Conservation (phyloP, 306 rosid genomes). For the Trifolium subterraneum region DNA sequence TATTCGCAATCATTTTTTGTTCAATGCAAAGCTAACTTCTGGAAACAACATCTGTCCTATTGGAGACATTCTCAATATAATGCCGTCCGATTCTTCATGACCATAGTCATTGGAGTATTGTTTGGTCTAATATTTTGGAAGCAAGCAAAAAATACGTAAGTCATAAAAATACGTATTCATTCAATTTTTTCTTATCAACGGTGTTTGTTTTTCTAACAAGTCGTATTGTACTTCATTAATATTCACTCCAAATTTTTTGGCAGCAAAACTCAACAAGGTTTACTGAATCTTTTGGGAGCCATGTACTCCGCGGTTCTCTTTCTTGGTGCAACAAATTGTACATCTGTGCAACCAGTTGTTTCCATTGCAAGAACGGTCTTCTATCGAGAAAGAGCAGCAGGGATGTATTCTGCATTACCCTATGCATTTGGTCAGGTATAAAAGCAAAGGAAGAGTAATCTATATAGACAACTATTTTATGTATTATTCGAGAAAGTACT, state of each 20-base stretch:
- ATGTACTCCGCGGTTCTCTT: conserved; percentile 55
- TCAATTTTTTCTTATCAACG: background rate
- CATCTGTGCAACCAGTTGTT: conserved; percentile 63
- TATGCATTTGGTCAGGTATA: conserved; percentile 54
- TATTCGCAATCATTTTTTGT: conserved; percentile 60
- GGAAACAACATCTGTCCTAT: conserved; percentile 70
- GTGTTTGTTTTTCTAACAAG: background rate
- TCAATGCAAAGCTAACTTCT: conserved; percentile 65
- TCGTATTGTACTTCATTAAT: conserved; percentile 19
- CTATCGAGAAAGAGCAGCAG: conserved; percentile 69
- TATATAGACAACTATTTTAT: background rate
- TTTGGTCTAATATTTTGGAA: conserved; percentile 69
- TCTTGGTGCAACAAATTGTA: conserved; percentile 39
- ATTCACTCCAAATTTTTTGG: background rate
- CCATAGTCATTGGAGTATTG: conserved; percentile 47
- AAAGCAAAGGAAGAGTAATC: background rate
- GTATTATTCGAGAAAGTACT: background rate
- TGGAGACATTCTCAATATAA: conserved; percentile 69
- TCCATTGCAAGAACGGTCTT: conserved; percentile 69
- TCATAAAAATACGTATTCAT: background rate
- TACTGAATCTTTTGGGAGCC: conserved; percentile 69
- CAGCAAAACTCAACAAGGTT: conserved; percentile 47
- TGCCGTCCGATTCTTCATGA: conserved; percentile 57
- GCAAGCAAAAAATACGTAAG: conserved; percentile 58
- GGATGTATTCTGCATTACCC: conserved; percentile 53